Base-by-base conservation (phyloP, 1,139 yeast species). In the Geotrichum carabidarum region DNA sequence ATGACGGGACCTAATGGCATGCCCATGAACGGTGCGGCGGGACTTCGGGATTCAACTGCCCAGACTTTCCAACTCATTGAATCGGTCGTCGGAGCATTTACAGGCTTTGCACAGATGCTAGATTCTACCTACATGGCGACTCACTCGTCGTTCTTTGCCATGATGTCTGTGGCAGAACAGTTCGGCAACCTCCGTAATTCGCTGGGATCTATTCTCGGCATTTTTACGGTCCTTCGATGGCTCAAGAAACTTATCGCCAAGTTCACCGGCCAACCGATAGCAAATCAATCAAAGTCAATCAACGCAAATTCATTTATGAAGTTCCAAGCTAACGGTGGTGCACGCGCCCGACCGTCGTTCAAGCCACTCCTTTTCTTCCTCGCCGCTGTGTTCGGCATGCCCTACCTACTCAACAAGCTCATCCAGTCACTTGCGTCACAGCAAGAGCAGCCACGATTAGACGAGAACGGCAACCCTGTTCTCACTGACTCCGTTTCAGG, bases 41-140 rank as follows among this genome's bases (percentile, higher is more conserved):
- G 69, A 1, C 52, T 73, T 36, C 74, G 74, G 51, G 65, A 66
- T 52, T 67, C 73, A 46, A 88, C 98, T 1, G 93, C 88, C 66
- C 96, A 96, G 1, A 89, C 97, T 0, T 93, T 93, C 69, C 97
- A 90, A 70, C 79, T 93, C 59, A 87, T 93, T 52, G 98, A 93
- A 66, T 82, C 88, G 59, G 80, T 93, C 52, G 91, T 93, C 18
- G 96, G 97, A 6, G 96, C 98, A 0, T 93, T 93, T 45, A 95
- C 95, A 1, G 98, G 98, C 8, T 90, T 93, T 76, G 95, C 98
- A 1, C 98, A 93, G 70, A 90, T 93, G 96, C 77, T 93, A 48
- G 99, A 93, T 69, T 93, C 96, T 6, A 91, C 98, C 0, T 93
- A 91, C 68, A 90, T 91, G 95, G 98, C 98, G 2, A 91, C 98